Base-by-base conservation (phyloP, 2,329 filamentous ascomycete genomes). In the Ophiocordyceps unilateralis region DNA sequence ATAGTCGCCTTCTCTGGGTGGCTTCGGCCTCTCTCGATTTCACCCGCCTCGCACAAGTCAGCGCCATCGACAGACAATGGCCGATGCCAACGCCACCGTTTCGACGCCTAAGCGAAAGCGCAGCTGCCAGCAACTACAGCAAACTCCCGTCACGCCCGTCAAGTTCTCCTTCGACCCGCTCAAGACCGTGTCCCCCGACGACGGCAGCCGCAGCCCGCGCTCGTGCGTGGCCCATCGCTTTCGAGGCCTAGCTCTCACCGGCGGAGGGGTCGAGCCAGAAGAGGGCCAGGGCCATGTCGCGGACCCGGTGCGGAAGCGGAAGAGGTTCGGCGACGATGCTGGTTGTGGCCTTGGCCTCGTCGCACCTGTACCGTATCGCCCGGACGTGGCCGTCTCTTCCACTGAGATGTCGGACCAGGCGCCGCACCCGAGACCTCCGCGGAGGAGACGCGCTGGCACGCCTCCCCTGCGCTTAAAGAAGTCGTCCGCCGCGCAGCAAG, bases 211-310 rank as follows among this genome's bases (percentile, higher is more conserved):
- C 48, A 76, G 72, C 48, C 71, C 72, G n/a, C 63, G 66, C 43
- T 67, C 67, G 37, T 66, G 58, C 43, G 69, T 76, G 36, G 68
- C 66, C 34, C 66, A 69, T 52, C 63, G 63, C 50, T 74, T 76
- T 56, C 62, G 64, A 41, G 66, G 70, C 44, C 62, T 76, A 41
- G 65, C 61, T 14, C 56, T 76, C 43, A 59, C 54, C 50, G 53
- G 63, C 58, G 68, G 66, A n/a, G n/a, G n/a, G n/a, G n/a, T n/a
- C 26, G 50, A 58, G 38, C 46, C 28, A 36, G 49, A 55, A 32
- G 53, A 53, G 28, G 48, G 45, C 40, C 58, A 61, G 47, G 53
- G 57, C 42, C 53, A 54, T 40, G 22, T 20, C 5, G 39, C 34
- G 41, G 54, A 54, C 41, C 15, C 37, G 14, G 32, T 19, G 37